Conservation (phyloP, 495 filamentous ascomycete species). For the Penicillium macrosclerotiorum region DNA sequence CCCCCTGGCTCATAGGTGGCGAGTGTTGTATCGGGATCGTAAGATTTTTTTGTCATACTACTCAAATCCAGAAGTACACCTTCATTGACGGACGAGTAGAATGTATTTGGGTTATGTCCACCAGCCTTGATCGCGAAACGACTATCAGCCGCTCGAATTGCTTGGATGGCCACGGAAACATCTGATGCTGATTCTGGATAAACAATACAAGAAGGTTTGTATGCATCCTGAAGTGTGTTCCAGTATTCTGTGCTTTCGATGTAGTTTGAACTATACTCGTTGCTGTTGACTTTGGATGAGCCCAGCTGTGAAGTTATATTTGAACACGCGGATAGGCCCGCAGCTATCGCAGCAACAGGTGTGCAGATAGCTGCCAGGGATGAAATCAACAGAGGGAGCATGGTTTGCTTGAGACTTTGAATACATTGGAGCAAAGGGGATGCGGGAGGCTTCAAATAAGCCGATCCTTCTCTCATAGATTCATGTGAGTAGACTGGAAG, state of each 20-base stretch:
- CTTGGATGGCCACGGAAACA: conserved; percentile 25
- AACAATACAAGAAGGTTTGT: conserved; percentile 33
- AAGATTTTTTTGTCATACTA: conserved; percentile 24
- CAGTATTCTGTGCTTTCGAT: conserved; percentile 38
- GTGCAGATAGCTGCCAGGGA: conserved; percentile 7
- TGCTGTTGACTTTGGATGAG: conserved; percentile 21
- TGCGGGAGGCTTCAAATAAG: conserved; percentile 4
- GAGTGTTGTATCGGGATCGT: conserved; percentile 28
- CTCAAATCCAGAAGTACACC: conserved; percentile 48
- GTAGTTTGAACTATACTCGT: conserved; percentile 15
- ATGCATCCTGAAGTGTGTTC: conserved; percentile 38
- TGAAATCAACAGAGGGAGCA: conserved; percentile 7
- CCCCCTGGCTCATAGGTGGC: conserved; percentile 34
- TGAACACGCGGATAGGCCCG: conserved; percentile 20
- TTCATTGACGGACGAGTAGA: conserved; percentile 34
- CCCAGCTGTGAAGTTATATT: conserved; percentile 21
- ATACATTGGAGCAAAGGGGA: background rate
- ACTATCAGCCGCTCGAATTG: conserved; percentile 22
- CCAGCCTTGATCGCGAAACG: conserved; percentile 48
- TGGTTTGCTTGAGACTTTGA: background rate
- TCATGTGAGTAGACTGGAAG: background rate
- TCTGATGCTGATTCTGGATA: conserved; percentile 25
- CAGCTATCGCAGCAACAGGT: conserved; percentile 6
- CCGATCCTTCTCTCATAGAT: background rate
- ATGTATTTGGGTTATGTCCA: conserved; percentile 44